Evolutionary conservation across 176 grass and related monocot species (phyloP).

Genomic region (Lolium multiflorum): DNA sequence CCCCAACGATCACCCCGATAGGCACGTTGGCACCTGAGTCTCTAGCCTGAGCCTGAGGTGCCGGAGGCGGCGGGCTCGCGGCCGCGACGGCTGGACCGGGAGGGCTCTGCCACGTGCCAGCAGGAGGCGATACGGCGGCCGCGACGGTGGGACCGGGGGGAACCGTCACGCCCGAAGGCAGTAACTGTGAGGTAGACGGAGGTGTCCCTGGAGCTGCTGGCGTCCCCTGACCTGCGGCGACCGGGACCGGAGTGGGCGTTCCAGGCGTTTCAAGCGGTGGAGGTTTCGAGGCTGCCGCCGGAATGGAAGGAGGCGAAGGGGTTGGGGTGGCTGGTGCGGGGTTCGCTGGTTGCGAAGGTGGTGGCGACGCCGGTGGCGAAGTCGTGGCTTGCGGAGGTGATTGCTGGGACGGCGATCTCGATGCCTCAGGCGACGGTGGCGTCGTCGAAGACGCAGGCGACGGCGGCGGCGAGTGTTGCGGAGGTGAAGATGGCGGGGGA

Average conservation of each 20-base stretch:
- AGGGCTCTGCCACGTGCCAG: neutral
- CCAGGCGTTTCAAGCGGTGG: neutral
- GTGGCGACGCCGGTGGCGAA: conserved; percentile 5
- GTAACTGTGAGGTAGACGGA: neutral
- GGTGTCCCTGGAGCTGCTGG: neutral
- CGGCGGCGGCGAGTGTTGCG: neutral
- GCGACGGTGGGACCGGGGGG: too few relatives aligned
- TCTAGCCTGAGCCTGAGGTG: neutral
- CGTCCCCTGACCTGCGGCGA: neutral
- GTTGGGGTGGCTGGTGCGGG: neutral
- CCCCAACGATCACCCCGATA: conserved; percentile 41
- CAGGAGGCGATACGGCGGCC: neutral
- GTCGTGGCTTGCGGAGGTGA: neutral
- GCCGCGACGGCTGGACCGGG: neutral
- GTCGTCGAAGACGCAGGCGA: neutral
- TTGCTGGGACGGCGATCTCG: neutral
- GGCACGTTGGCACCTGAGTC: neutral
- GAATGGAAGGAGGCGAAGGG: neutral
- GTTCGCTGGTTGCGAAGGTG: conserved; percentile 21
- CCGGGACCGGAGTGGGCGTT: neutral
- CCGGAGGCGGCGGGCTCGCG: neutral
- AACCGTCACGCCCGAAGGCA: conserved; percentile 8
- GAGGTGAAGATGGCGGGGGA: conserved; percentile 2
- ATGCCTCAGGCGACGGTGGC: neutral
- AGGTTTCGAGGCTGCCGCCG: neutral